Evolutionary conservation across 176 grass and related monocot species (phyloP).

Genomic region (Hyparrhenia diplandra): DNA sequence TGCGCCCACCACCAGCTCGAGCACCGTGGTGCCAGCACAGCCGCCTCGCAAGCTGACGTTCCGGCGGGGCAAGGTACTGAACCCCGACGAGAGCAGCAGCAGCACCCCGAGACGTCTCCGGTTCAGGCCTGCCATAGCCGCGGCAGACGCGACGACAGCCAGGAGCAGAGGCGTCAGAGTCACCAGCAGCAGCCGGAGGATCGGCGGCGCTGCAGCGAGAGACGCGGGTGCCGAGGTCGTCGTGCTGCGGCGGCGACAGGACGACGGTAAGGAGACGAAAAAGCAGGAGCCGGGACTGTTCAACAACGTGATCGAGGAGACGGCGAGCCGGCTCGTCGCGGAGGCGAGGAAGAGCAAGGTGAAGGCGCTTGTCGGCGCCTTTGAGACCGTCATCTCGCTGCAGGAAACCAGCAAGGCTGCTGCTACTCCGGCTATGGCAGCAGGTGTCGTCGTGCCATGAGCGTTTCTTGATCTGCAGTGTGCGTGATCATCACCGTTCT

Average conservation of each 20-base stretch:
- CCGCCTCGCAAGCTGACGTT: conserved; percentile 45
- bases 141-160: not conserved
- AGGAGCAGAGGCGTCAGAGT: conserved; percentile 19
- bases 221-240: conserved; percentile 25
- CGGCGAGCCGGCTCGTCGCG: conserved; percentile 43
- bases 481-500: not conserved
- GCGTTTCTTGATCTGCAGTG: not conserved
- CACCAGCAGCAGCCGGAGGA: not conserved
- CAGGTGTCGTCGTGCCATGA: conserved; percentile 4
- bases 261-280: conserved; percentile 18
- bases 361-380: conserved; percentile 70
- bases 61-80: conserved; percentile 45
- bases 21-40: not conserved
- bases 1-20: not conserved
- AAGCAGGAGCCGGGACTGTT: conserved; percentile 40
- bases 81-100: conserved; percentile 1
- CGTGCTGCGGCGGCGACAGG: conserved; percentile 37
- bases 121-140: conserved; percentile 33
- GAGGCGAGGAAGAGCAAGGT: conserved; percentile 71
- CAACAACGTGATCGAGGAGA: conserved; percentile 71
- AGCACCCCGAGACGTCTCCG: conserved; percentile 33
- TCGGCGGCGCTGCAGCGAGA: not conserved
- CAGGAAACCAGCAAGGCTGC: conserved; percentile 43
- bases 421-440: not conserved
- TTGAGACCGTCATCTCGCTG: conserved; percentile 68